A percentile compares a stretch with the other conserved stretches of the same genome.
These are phyloP conservation scores for Jaapia argillacea DNA, from an alignment of 768 basidiomycete species.

Conservation along the genomic window DNA sequence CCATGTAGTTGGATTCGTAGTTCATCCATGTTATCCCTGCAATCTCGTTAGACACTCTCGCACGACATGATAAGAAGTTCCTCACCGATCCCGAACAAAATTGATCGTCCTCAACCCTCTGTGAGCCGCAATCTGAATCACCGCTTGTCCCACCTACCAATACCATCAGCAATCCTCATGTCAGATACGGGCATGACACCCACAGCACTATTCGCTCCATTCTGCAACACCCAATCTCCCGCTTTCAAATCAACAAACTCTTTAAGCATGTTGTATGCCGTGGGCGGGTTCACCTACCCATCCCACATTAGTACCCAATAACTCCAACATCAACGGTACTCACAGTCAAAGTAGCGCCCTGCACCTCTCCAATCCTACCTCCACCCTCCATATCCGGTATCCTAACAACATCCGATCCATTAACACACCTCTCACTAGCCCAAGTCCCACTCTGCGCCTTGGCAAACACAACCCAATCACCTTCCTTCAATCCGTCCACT, in stretches of 20 bases:
- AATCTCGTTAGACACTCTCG: not conserved
- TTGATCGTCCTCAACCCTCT: constrained; percentile 72
- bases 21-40: constrained; percentile 37
- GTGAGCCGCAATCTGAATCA: constrained; percentile 76
- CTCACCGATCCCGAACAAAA: constrained; percentile 64
- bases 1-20: constrained; percentile 39
- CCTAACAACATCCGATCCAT: constrained; percentile 45
- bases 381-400: constrained; percentile 42
- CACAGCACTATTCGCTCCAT: constrained; percentile 80
- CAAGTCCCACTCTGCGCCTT: constrained; percentile 71
- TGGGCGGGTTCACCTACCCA: constrained; percentile 67
- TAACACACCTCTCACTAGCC: constrained; percentile 46
- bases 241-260: constrained; percentile 53
- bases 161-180: too few relatives aligned
- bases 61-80: not conserved
- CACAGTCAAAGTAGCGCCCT: constrained; percentile 72
- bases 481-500: constrained; percentile 34
- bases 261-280: constrained; percentile 75
- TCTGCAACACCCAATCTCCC: constrained; percentile 80
- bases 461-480: constrained; percentile 70
- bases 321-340: not conserved
- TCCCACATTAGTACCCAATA: not conserved
- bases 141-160: constrained; percentile 69
- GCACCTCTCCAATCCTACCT: constrained; percentile 50
- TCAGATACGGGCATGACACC: constrained; percentile 18